Conservation (phyloP, 345 rosid genomes). For the Excoecaria agallocha region DNA sequence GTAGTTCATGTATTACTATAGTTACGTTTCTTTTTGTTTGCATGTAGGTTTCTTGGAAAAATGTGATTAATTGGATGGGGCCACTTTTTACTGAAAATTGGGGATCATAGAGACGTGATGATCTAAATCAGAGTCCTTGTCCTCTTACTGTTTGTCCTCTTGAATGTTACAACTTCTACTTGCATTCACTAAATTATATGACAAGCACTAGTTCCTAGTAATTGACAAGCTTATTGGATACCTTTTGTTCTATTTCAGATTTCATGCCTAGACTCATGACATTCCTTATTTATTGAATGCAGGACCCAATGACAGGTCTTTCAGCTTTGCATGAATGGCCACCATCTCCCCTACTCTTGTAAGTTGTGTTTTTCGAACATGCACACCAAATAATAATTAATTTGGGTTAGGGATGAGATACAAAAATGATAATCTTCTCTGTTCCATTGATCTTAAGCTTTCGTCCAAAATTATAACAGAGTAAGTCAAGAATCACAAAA, state of each 20-base stretch:
- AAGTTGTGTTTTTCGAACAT: slow-evolving; percentile 31
- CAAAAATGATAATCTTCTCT: not conserved
- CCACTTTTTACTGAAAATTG: slow-evolving; percentile 78
- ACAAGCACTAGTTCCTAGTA: not conserved
- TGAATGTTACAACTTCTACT: not conserved
- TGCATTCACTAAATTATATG: slow-evolving; percentile 1
- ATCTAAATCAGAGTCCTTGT: slow-evolving; percentile 65
- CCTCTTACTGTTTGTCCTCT: slow-evolving; percentile 68
- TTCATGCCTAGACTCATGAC: not conserved
- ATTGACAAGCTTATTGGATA: not conserved
- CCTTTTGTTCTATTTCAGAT: not conserved
- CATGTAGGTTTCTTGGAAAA: slow-evolving; percentile 71
- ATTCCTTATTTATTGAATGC: slow-evolving; percentile 21
- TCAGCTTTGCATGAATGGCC: slow-evolving; percentile 66
- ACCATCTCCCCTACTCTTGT: slow-evolving; percentile 67
- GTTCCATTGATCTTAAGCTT: not conserved
- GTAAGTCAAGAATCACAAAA: not conserved
- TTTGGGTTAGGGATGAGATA: not conserved
- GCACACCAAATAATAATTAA: not conserved
- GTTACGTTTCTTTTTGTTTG: not conserved
- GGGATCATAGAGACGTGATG: slow-evolving; percentile 77
- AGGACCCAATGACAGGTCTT: slow-evolving; percentile 90
- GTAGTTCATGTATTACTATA: not conserved
- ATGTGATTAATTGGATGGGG: slow-evolving; percentile 96
- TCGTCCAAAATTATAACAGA: not conserved